Conservation (phyloP, 2,329 filamentous ascomycete genomes). For the Xylaria polymorpha region DNA sequence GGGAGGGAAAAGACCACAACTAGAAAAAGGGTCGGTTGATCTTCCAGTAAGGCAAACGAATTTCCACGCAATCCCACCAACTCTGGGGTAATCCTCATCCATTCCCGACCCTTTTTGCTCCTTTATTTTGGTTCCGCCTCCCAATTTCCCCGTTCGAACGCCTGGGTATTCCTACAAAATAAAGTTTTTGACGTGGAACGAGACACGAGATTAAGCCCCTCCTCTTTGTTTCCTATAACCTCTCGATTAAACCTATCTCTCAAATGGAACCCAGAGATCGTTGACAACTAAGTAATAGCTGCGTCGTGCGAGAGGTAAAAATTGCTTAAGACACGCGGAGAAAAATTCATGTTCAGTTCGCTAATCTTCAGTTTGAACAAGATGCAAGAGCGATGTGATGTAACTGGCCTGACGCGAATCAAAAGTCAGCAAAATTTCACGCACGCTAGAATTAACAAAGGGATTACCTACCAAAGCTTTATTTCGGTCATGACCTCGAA, state of each 20-base stretch:
- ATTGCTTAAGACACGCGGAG: background rate
- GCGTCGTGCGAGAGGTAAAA: background rate
- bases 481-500: slow-evolving; percentile 79
- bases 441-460: background rate
- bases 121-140: slow-evolving; percentile 23
- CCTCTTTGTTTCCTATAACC: background rate
- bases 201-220: slow-evolving; percentile 3
- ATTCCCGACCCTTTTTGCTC: slow-evolving; percentile 16
- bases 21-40: background rate
- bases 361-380: slow-evolving; percentile 41
- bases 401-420: slow-evolving; percentile 34
- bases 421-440: slow-evolving; percentile 17
- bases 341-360: background rate
- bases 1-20: slow-evolving; percentile 8
- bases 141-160: slow-evolving; percentile 37
- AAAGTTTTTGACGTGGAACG: slow-evolving; percentile 9
- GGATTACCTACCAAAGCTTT: slow-evolving; percentile 63
- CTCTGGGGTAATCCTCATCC: background rate
- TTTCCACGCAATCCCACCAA: slow-evolving; percentile 11
- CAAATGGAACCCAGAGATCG: background rate
- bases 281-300: background rate
- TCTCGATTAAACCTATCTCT: background rate
- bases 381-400: slow-evolving; percentile 43
- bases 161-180: slow-evolving; percentile 43
- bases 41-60: slow-evolving; percentile 17